Base-by-base conservation (phyloP, 768 basidiomycete species). In the Cantharellus cinnabarinus region DNA sequence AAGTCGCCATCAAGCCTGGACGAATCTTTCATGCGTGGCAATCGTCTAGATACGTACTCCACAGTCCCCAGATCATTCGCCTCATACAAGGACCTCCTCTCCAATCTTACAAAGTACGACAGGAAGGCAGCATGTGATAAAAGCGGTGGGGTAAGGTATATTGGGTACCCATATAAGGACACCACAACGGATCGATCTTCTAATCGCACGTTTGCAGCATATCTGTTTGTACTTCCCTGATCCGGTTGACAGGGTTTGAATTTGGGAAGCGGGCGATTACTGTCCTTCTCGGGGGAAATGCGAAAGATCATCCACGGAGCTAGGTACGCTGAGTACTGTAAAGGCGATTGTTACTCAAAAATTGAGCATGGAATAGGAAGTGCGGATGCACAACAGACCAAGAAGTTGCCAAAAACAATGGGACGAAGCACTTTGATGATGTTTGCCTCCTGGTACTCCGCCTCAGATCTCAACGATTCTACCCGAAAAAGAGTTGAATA, bases 71-170 rank as follows among this genome's bases (percentile, higher is more conserved):
- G 10, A 14, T 7, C 38, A 1, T 37, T 37, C 52, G 56, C 56
- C 38, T 5, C 14, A 42, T 57, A 14, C 10, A 54, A n/a, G 56
- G 41, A 42, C 42, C 38, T 57, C 35, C 61, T 53, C 48, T 62
- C 60, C 44, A 62, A 53, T 29, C 62, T 53, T n/a, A 60, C 38
- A 41, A 62, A 62, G 56, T 62, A 62, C 41, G 59, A 53, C 4
- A 62, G 60, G 2, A 54, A 7, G n/a, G 61, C 62, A 40, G 62
- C 62, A 38, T 62, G 62, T 35, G 37, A 37, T 29, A 62, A 44
- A 4, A 57, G 44, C 0, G 62, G 62, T 10, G 62, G 60, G 48
- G 55, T 48, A 29, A 62, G 15, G 4, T n/a, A 41, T 3, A 62
- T 34, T 0, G 61, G 62, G 35, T 37, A 39, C n/a, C 62, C 62